Evolutionary conservation across 805 yeast genomes (phyloP).

Genomic region (Candida endomychidarum): DNA sequence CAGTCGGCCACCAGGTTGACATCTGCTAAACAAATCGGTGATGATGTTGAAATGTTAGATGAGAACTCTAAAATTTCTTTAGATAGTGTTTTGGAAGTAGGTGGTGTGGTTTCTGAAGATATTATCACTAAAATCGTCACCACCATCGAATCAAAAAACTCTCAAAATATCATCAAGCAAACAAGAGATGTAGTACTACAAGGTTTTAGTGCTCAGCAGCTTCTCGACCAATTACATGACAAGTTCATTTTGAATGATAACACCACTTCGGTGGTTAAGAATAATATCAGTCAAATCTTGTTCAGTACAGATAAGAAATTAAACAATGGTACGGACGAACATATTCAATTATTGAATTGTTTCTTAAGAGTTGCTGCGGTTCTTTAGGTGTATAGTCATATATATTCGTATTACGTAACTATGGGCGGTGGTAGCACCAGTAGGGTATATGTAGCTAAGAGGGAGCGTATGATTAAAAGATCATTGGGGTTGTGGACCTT

Average conservation of each 20-base stretch:
- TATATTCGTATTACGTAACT: too few relatives aligned
- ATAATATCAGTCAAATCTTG: constrained; percentile 58
- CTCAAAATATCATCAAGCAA: constrained; percentile 32
- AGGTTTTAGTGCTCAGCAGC: constrained; percentile 80
- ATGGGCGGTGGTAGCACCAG: too few relatives aligned
- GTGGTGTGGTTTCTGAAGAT: constrained; percentile 67
- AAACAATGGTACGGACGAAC: constrained; percentile 87
- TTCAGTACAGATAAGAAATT: constrained; percentile 75
- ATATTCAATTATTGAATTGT: constrained; percentile 73
- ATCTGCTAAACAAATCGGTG: constrained; percentile 14
- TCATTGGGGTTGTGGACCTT: constrained; percentile 3
- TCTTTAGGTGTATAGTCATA: too few relatives aligned
- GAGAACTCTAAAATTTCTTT: constrained; percentile 37
- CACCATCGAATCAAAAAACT: constrained; percentile 26
- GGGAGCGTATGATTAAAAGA: too few relatives aligned
- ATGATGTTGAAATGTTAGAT: constrained; percentile 27
- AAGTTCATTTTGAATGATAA: constrained; percentile 55
- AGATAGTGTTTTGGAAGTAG: constrained; percentile 60
- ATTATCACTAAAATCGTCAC: constrained; percentile 43
- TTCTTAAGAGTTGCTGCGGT: constrained; percentile 30
- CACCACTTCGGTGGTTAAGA: constrained; percentile 56
- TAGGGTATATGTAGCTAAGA: too few relatives aligned
- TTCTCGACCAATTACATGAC: constrained; percentile 72
- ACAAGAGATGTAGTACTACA: constrained; percentile 54
- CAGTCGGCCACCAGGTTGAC: constrained; percentile 65